These are phyloP conservation scores for Phytophthora podocarpi DNA, from an alignment of 352 stramenopile species.

Conservation along the genomic window DNA sequence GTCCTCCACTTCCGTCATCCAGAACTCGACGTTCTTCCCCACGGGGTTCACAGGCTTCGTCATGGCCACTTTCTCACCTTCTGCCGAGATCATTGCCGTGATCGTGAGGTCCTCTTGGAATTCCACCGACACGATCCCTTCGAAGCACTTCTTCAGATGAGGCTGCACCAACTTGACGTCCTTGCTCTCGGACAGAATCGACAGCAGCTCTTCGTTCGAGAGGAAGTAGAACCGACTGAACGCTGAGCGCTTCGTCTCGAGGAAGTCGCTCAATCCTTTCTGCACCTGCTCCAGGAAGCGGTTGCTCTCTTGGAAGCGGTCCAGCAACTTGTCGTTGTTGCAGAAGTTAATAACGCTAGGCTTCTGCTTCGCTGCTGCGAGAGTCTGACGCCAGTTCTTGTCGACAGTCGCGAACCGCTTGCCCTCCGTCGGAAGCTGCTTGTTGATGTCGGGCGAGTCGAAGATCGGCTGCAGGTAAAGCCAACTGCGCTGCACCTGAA, in stretches of 20 bases:
- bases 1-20: conserved; percentile 95
- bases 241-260: conserved; percentile 94
- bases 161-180: conserved; percentile 95
- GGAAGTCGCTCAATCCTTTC: conserved; percentile 94
- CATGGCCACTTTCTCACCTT: conserved; percentile 92
- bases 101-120: conserved; percentile 93
- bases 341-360: conserved; percentile 91
- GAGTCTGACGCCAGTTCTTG: conserved; percentile 94
- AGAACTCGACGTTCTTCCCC: conserved; percentile 95
- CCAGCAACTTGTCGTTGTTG: conserved; percentile 92
- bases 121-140: conserved; percentile 93
- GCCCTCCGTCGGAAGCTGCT: conserved; percentile 93
- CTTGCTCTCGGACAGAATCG: conserved; percentile 96
- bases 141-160: conserved; percentile 96
- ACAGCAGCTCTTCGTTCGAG: conserved; percentile 95
- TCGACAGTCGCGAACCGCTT: conserved; percentile 95
- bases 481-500: conserved; percentile 94
- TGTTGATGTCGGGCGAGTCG: conserved; percentile 96
- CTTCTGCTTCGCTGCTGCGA: conserved; percentile 86
- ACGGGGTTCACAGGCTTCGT: conserved; percentile 88
- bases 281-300: conserved; percentile 96
- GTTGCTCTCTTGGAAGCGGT: conserved; percentile 93
- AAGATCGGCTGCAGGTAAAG: conserved; percentile 97
- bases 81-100: conserved; percentile 89
- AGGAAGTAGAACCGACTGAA: conserved; percentile 96